Evolutionary conservation across 257 asterid genomes (phyloP).

Genomic region (Penstemon eatonii): DNA sequence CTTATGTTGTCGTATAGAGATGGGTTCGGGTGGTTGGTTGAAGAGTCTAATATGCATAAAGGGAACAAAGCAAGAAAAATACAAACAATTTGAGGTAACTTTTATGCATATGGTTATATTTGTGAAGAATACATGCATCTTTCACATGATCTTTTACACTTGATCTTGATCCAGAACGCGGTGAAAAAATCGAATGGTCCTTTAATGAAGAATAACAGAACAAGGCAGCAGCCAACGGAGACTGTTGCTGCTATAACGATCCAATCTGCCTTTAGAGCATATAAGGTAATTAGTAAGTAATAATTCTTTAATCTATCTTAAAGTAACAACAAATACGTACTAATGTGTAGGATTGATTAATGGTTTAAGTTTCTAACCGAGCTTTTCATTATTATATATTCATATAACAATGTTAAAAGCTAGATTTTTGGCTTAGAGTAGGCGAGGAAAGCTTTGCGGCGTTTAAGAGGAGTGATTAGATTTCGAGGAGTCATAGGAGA

Average conservation of each 20-base stretch:
- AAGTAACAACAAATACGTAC: too few species aligned
- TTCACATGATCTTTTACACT: slow-evolving; percentile 8
- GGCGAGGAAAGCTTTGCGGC: slow-evolving; percentile 52
- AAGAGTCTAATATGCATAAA: slow-evolving; percentile 41
- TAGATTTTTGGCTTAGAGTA: slow-evolving; percentile 9
- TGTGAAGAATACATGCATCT: neutral
- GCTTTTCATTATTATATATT: too few species aligned
- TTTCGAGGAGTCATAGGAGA: slow-evolving; percentile 43
- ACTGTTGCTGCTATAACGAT: slow-evolving; percentile 54
- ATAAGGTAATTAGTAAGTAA: slow-evolving; percentile 34
- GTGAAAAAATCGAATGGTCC: slow-evolving; percentile 32
- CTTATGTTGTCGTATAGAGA: slow-evolving; percentile 5
- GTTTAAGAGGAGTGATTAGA: slow-evolving; percentile 46
- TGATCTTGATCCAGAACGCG: slow-evolving; percentile 26
- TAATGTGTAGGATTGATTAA: neutral
- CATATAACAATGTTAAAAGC: neutral
- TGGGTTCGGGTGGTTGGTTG: slow-evolving; percentile 64
- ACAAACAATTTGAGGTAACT: slow-evolving; percentile 37
- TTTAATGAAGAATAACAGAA: slow-evolving; percentile 24
- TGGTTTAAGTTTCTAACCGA: neutral
- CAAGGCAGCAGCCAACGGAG: slow-evolving; percentile 23
- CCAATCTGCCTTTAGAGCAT: slow-evolving; percentile 54
- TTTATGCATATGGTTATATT: neutral
- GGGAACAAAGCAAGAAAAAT: slow-evolving; percentile 38
- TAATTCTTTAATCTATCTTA: too few species aligned